Conservation (phyloP, 371 early-diverging fungal genomes). For the Mortierella polycephala region DNA sequence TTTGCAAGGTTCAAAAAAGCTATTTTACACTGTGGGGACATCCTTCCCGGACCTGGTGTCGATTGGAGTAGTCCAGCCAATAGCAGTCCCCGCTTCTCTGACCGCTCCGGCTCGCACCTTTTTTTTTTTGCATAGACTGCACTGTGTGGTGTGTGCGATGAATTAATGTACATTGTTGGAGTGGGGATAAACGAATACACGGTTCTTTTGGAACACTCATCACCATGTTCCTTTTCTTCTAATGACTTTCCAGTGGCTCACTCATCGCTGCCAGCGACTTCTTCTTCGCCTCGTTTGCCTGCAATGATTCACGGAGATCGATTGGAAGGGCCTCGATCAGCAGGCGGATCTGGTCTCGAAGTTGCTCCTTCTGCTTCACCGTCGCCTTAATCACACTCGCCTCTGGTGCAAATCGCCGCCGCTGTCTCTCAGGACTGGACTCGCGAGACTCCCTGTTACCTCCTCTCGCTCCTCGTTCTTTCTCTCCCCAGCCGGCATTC, state of each 20-base stretch:
- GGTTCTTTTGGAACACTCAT: background rate
- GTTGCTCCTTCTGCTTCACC: slow-evolving; percentile 46
- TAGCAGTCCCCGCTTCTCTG: background rate
- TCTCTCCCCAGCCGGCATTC: slow-evolving; percentile 29
- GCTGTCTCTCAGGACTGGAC: slow-evolving; percentile 46
- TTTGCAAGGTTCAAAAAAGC: background rate
- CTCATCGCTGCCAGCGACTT: slow-evolving; percentile 8
- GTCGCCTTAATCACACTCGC: slow-evolving; percentile 49
- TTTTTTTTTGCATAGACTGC: background rate
- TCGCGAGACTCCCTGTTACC: slow-evolving; percentile 17
- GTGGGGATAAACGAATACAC: background rate
- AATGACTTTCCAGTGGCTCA: slow-evolving; percentile 8
- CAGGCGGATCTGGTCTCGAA: slow-evolving; percentile 47
- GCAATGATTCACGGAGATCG: slow-evolving; percentile 48
- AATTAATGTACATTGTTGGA: too few species aligned
- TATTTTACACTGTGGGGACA: too few species aligned
- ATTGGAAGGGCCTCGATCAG: slow-evolving; percentile 50
- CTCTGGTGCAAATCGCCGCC: slow-evolving; percentile 41
- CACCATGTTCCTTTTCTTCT: background rate
- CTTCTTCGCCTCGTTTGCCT: slow-evolving; percentile 48
- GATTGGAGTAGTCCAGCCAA: too few species aligned
- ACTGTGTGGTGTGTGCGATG: too few species aligned
- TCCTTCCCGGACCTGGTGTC: too few species aligned
- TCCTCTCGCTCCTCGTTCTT: background rate
- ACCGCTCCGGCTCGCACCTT: background rate